A percentile compares a stretch with the other conserved stretches of the same genome.
Conservation (phyloP, 176 grass and related monocot species). For the Chloris gayana region DNA sequence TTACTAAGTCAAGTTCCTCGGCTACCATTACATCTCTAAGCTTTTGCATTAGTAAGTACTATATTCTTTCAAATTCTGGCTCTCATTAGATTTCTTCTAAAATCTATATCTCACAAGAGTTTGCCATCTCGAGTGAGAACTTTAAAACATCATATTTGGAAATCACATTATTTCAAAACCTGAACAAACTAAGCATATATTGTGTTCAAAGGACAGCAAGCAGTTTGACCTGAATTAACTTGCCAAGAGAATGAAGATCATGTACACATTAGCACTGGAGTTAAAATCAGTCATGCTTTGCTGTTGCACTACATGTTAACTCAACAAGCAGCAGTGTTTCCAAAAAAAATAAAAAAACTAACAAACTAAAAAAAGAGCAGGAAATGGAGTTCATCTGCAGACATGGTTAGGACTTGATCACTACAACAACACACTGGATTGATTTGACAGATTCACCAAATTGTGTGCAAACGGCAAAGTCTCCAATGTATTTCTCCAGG, state of each 20-base stretch:
- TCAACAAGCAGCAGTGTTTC: background rate
- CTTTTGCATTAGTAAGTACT: too few species aligned
- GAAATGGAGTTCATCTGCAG: background rate
- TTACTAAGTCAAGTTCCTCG: too few species aligned
- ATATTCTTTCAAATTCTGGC: too few species aligned
- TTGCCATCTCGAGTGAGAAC: too few species aligned
- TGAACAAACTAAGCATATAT: background rate
- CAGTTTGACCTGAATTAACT: background rate
- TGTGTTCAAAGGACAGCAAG: background rate
- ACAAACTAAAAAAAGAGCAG: too few species aligned
- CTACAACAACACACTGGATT: background rate
- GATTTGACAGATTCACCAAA: background rate
- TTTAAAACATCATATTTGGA: too few species aligned
- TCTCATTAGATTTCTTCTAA: too few species aligned
- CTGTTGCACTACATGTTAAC: background rate
- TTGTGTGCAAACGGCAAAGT: background rate
- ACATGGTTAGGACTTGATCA: background rate
- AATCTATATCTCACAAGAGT: too few species aligned
- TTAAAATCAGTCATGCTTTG: background rate
- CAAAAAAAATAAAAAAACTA: too few species aligned
- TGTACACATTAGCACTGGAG: background rate
- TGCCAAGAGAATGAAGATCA: background rate
- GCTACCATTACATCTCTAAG: too few species aligned
- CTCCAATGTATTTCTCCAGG: background rate
- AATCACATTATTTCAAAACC: background rate